These are phyloP conservation scores for Penicillium roqueforti DNA, from an alignment of 495 filamentous ascomycete species.

Conservation along the genomic window DNA sequence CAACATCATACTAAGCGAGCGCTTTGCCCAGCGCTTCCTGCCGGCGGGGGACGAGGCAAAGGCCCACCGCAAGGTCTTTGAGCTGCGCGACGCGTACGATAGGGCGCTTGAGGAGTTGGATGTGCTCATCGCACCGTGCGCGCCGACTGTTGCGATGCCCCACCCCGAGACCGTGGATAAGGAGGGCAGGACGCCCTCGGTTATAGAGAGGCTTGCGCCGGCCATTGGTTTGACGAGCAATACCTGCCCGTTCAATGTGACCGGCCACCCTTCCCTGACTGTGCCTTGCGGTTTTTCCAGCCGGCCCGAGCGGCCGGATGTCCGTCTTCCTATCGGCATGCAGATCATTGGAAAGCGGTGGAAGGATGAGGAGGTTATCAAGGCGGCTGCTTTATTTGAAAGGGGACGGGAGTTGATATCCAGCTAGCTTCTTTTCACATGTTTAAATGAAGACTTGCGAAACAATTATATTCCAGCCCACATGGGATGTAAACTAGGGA, in stretches of 20 bases:
- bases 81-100: conserved; percentile 45
- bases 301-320: conserved; percentile 24
- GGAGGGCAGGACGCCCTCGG: conserved; percentile 3
- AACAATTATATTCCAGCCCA: too few species aligned
- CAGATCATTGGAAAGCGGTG: conserved; percentile 52
- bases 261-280: conserved; percentile 53
- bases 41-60: too few species aligned
- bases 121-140: conserved; percentile 44
- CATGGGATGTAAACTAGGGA: too few species aligned
- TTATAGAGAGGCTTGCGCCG: conserved; percentile 31
- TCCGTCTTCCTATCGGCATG: conserved; percentile 52
- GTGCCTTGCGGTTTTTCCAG: conserved; percentile 49
- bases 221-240: conserved; percentile 45
- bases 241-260: conserved; percentile 51
- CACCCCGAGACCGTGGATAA: conserved; percentile 17
- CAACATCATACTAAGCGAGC: conserved; percentile 32
- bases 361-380: conserved; percentile 34
- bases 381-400: conserved; percentile 26
- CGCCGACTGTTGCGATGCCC: conserved; percentile 38
- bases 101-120: conserved; percentile 37
- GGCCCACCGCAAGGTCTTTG: conserved; percentile 37
- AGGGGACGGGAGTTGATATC: background rate
- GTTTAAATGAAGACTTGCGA: too few species aligned
- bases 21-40: too few species aligned
- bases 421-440: too few species aligned